Evolutionary conservation across 495 filamentous ascomycete species (phyloP), one percentile per base, ranked within the genome.

Genomic region (Friedmanniomyces simplex): DNA sequence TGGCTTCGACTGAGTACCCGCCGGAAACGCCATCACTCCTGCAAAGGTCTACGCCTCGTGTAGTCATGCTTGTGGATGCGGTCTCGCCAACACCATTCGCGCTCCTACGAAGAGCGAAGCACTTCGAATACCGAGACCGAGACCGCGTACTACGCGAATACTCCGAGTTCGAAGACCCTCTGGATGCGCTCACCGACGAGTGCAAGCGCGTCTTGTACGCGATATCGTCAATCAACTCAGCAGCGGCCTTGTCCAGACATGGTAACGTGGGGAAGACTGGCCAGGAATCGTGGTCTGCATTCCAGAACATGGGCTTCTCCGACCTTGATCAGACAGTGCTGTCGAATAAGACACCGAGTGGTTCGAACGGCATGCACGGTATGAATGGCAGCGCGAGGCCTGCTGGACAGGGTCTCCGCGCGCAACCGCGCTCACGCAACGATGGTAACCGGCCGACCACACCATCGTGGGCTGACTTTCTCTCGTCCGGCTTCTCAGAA

Each of bases 391-490:
- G 22, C 25, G 43, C 53, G 13, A 65, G 63, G 28, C 49, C 47
- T 37, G 55, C 49, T 64, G 69, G 42, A 26, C 67, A 71, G 37
- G 74, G 76, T 0, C 60, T 91, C 48, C 74, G 79, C 49, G 79
- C 79, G 21, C 79, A 78, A 7, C 82, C 88, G 4, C 77, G 79
- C 12, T 88, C 87, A 10, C 76, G 73, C 37, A 53, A 57, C 25
- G 83, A 86, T 57, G 67, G 87, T 56, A 89, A 82, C 18, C 79
- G 93, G 42, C 94, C 93, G 2, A 96, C 90, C 0, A 98, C 93
- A 2, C 93, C 93, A 11, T 97, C 93, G 1, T 96, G 91, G 91
- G 90, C 91, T 10, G 93, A 98, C 67, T 98, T 98, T 69, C 77
- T 98, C 62, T 94, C 87, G 2, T 89, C 88, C 45, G 93, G 93